Base-by-base conservation (phyloP, 768 basidiomycete genomes). In the Rhodocollybia butyracea region DNA sequence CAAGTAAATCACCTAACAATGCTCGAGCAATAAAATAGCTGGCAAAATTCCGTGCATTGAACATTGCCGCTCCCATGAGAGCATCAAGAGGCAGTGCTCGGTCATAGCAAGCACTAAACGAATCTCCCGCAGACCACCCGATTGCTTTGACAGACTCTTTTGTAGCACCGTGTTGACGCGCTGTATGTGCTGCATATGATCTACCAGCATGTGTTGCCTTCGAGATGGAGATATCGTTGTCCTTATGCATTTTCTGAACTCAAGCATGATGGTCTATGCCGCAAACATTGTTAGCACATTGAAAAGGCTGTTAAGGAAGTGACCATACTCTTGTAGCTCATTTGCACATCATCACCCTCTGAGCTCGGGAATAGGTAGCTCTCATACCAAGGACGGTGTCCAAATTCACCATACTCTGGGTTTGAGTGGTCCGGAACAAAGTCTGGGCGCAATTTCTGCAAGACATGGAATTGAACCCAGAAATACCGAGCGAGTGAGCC, bases 171-270 rank as follows among this genome's bases (percentile, higher is more conserved):
- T 72, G 66, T n/a, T 62, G 46, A 15, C 63, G 59, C 12, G 68
- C 64, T 2, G 59, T 68, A 29, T 58, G 55, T 0, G 73, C 72
- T 13, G 68, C 62, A 60, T 58, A 72, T 12, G 61, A 58, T 1
- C 61, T 60, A 0, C 63, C 62, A 0, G 60, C 70, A 59, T 74
- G 72, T 0, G 67, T 73, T 19, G 64, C 65, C 48, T 72, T 71
- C 0, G 58, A 63, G 19, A 70, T 65, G 15, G 36, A 26, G 17
- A 72, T 54, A 22, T 61, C n/a, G n/a, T n/a, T n/a, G n/a, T n/a
- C n/a, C n/a, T n/a, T n/a, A n/a, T n/a, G n/a, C n/a, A n/a, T n/a
- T n/a, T n/a, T n/a, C n/a, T n/a, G n/a, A n/a, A n/a, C n/a, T n/a
- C n/a, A n/a, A n/a, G n/a, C n/a, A n/a, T n/a, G n/a, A n/a, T n/a